Base-by-base conservation (phyloP, 805 yeast genomes). In the Ogataea corticis region DNA sequence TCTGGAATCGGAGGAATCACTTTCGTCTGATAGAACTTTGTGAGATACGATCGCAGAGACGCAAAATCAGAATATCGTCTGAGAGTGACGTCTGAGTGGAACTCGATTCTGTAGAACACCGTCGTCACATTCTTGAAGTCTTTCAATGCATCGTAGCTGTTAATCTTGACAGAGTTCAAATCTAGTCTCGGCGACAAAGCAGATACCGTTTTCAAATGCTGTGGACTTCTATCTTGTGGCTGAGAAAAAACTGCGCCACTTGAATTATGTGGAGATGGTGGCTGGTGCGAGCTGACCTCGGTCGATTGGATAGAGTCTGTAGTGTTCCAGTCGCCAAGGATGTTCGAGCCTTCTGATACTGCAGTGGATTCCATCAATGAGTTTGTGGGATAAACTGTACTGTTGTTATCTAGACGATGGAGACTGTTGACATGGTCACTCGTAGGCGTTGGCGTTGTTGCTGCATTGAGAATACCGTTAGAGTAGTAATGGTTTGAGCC, bases 1-100 rank as follows among this genome's bases (percentile, higher is more conserved):
- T 84, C 86, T 0, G 99, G 99, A n/a, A 94, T 88, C 0, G 97
- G 97, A 3, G 99, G 98, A 9, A 94, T 80, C 10, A 94, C 78
- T n/a, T 87, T 67, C 4, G 95, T 81, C 3, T 98, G 99, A 56
- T 85, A 84, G 43, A 91, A 71, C 52, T 82, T 80, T 2, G 80
- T 69, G 28, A 94, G 69, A 4, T 83, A 77, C 23, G 80, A 82
- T 45, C 97, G 73, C 30, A 94, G 72, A 32, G 91, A 82, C 55
- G 83, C 95, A 60, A 94, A 94, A 64, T 94, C 99, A 7, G 96
- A 85, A 62, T 94, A 94, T 39, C 98, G 75, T 58, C 99, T 73
- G 30, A 89, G 75, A 2, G 60, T 55, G n/a, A 42, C 37, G 18
- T 52, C 41, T n/a, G 48, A 27, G 5, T 37, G 29, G 25, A 44